A percentile compares a stretch with the other conserved stretches of the same genome.
Conservation (phyloP, 352 stramenopile genomes). For the Globisporangium paddicum region DNA sequence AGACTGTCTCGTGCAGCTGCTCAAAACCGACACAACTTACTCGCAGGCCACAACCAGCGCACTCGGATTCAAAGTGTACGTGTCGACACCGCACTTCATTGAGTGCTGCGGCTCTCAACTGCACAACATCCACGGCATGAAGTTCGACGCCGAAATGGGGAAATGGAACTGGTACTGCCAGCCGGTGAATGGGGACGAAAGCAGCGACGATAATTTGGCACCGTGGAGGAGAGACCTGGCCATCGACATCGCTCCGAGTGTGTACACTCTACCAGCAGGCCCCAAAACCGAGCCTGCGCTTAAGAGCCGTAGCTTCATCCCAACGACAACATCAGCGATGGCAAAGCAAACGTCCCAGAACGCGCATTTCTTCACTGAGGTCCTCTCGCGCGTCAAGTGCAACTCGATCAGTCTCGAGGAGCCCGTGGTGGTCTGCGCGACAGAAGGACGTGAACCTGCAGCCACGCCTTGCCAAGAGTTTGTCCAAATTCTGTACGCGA, state of each 20-base stretch:
- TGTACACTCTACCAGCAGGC: background rate
- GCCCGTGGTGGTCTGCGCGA: conserved; percentile 1
- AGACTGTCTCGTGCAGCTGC: conserved; percentile 34
- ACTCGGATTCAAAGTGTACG: conserved; percentile 14
- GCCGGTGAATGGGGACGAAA: background rate
- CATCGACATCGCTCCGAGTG: conserved; percentile 5
- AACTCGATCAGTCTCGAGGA: conserved; percentile 16
- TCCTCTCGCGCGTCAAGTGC: conserved; percentile 24
- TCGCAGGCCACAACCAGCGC: conserved; percentile 9
- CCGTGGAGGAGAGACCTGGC: background rate
- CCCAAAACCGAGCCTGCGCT: conserved; percentile 1
- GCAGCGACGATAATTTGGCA: background rate
- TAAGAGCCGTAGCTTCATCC: background rate
- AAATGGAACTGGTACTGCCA: conserved; percentile 22
- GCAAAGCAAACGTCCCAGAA: conserved; percentile 1
- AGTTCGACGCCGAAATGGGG: conserved; percentile 17
- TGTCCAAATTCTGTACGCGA: background rate
- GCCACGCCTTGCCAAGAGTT: conserved; percentile 9
- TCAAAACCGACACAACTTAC: conserved; percentile 16
- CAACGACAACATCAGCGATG: background rate
- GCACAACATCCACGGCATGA: conserved; percentile 30
- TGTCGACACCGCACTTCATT: conserved; percentile 36
- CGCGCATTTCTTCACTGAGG: conserved; percentile 28
- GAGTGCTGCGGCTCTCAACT: conserved; percentile 33
- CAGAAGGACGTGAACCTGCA: background rate